phyloP scores from a whole-genome alignment of 768 basidiomycete genomes.

The Gymnopilus dilepis region DNA sequence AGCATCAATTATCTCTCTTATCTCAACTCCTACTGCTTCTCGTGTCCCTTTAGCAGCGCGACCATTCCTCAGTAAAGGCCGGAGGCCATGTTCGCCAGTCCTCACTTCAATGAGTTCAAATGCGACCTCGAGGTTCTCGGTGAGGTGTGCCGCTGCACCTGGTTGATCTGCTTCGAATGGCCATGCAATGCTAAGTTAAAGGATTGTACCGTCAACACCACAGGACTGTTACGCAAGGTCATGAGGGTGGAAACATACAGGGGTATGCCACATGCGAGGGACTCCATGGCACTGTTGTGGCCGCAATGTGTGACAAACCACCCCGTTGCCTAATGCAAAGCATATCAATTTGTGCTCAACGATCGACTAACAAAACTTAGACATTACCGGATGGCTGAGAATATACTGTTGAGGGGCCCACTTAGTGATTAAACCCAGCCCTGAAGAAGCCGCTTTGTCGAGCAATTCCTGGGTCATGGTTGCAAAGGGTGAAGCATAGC shows the following conservation, averaged over 20 bases:
- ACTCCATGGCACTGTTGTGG: neutral
- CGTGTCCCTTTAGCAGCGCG: conserved; percentile 11
- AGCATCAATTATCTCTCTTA: neutral
- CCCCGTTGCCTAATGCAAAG: neutral
- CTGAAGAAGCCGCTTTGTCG: conserved; percentile 1
- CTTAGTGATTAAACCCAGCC: conserved; percentile 1
- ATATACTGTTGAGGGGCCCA: neutral
- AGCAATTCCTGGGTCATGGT: neutral
- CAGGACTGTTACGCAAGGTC: no score
- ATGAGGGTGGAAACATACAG: neutral
- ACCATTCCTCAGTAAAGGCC: neutral
- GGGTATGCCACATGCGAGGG: neutral
- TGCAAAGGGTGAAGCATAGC: conserved; percentile 9
- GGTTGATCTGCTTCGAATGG: conserved; percentile 11
- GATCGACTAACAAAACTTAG: no score
- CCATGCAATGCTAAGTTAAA: neutral
- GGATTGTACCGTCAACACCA: no score
- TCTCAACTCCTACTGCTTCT: conserved; percentile 9
- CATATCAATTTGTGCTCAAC: no score
- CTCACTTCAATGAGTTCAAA: conserved; percentile 17
- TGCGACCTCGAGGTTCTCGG: neutral
- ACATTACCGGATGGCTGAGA: no score
- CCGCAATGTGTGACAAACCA: conserved; percentile 2
- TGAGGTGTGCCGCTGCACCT: neutral
- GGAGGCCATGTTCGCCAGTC: conserved; percentile 9